Evolutionary conservation across 106 monocot genomes (phyloP).

Genomic region (Posidonia australis): DNA sequence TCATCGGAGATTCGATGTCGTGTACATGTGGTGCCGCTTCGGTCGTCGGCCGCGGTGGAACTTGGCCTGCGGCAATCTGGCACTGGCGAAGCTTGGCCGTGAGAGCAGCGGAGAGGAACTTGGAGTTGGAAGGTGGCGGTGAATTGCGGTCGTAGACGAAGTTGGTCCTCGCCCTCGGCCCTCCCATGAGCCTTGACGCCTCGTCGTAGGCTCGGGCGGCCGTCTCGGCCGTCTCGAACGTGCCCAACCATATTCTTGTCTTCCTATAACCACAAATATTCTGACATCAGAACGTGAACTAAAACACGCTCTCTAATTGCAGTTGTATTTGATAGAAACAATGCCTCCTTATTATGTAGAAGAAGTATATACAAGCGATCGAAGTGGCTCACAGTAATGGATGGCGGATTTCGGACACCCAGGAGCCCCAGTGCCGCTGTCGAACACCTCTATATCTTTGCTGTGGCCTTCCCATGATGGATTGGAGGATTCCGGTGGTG

Average conservation of each 20-base stretch:
- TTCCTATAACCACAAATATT: constrained; percentile 33
- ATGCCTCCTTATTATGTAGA: too few species aligned
- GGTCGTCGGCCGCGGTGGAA: background rate
- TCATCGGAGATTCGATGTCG: background rate
- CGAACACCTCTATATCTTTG: constrained; percentile 71
- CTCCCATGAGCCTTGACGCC: constrained; percentile 70
- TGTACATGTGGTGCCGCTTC: background rate
- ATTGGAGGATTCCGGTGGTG: background rate
- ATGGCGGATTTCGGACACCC: constrained; percentile 88
- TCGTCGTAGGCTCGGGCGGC: constrained; percentile 83
- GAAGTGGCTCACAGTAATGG: constrained; percentile 42
- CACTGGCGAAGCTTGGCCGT: constrained; percentile 54
- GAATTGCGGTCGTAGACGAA: constrained; percentile 32
- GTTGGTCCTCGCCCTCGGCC: constrained; percentile 50
- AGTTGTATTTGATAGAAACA: too few species aligned
- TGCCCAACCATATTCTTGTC: constrained; percentile 81
- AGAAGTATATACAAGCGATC: background rate
- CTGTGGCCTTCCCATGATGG: constrained; percentile 44
- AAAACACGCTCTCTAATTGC: too few species aligned
- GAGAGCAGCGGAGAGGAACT: constrained; percentile 44
- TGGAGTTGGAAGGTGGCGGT: constrained; percentile 3
- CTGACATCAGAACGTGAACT: too few species aligned
- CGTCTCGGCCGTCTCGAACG: constrained; percentile 82
- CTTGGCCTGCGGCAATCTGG: constrained; percentile 29
- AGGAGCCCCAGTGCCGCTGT: constrained; percentile 82